Evolutionary conservation across 345 rosid species (phyloP).

Genomic region (Eucalyptus pauciflora): DNA sequence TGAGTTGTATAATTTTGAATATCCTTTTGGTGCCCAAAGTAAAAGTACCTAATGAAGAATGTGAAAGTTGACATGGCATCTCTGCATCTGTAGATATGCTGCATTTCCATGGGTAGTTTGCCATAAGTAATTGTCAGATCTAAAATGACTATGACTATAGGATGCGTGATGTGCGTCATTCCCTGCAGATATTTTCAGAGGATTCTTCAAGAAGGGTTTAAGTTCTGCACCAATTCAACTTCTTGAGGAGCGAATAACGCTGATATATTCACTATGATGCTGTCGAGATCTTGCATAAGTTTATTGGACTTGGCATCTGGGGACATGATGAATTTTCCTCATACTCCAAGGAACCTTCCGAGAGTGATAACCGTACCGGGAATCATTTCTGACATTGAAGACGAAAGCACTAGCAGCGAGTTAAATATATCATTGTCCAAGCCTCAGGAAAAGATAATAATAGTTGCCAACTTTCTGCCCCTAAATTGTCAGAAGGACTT

Average conservation of each 20-base stretch:
- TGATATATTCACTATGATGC: constrained; percentile 6
- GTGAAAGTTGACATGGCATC: neutral
- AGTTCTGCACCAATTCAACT: neutral
- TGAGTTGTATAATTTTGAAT: neutral
- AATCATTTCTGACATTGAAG: constrained; percentile 35
- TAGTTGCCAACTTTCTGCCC: constrained; percentile 32
- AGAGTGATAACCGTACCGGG: constrained; percentile 51
- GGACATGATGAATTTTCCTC: constrained; percentile 43
- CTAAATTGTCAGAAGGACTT: constrained; percentile 14
- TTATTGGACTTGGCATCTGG: constrained; percentile 55
- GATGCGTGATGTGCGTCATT: neutral
- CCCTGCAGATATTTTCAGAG: neutral
- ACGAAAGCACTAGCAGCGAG: constrained; percentile 1
- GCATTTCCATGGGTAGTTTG: neutral
- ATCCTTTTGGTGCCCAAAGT: neutral
- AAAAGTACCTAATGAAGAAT: neutral
- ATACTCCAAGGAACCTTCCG: constrained; percentile 36
- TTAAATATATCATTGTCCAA: neutral
- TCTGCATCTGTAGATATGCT: neutral
- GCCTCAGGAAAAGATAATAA: constrained; percentile 9
- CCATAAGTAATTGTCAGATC: neutral
- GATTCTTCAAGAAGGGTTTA: neutral
- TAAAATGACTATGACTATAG: neutral
- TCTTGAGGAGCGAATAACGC: neutral
- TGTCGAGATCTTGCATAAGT: constrained; percentile 57